Base-by-base conservation (phyloP, 805 yeast species). In the Hanseniaspora occidentalis region DNA sequence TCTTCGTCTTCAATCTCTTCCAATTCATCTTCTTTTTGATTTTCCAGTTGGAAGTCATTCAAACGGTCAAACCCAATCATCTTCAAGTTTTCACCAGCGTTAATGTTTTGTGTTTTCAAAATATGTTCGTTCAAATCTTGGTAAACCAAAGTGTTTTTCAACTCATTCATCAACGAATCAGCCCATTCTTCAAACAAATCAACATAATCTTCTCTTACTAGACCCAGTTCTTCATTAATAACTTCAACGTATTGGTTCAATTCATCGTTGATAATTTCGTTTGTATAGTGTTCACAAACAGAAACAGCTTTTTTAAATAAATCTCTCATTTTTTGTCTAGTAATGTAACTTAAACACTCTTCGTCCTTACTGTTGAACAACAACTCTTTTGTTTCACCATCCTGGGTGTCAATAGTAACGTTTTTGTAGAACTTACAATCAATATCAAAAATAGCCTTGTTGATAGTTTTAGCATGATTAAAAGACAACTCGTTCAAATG, bases 141-240 rank as follows among this genome's bases (percentile, higher is more conserved):
- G 17, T 63, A 61, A 39, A 77, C 69, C 52, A 81, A 67, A 43
- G 74, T 70, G 39, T 71, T 70, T 6, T 81, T 71, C 60, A 78
- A 80, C 48, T 79, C 84, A 47, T 62, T 68, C 41, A 80, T 67
- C 22, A 82, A 67, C 6, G 75, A 70, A 41, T 80, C 86, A 5
- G 79, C 77, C 65, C 81, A 82, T 45, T 81, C 81, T 55, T 81
- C 88, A 53, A 77, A 70, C 0, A 78, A 69, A 46, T 82, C 88
- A 40, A 80, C 66, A 27, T 78, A 69, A 17, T 62, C 54, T 17
- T 61, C 53, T 50, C 73, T 67, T 25, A 65, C 57, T 2, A 52
- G 50, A 22, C 65, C 60, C 9, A 65, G 60, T 6, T 56, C 58
- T 3, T 57, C 49, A 33, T 68, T 62, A 19, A 65, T 58, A 4